Base-by-base conservation (phyloP, 495 filamentous ascomycete genomes). In the Cercophora sp. region DNA sequence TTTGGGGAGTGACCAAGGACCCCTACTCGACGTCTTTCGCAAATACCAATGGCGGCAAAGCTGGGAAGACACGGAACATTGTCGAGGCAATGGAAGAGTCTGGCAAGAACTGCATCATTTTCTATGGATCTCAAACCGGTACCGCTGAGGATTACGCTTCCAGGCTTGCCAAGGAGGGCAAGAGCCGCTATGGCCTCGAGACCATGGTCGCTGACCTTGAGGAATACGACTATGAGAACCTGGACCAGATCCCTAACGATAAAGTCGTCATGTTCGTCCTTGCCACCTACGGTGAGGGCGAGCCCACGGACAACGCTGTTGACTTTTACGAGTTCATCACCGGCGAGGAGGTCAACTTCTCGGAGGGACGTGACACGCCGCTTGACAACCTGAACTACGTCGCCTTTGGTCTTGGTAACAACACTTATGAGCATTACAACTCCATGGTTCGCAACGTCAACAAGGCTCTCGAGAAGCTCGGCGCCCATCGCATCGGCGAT, bases 381-480 rank as follows among this genome's bases (percentile, higher is more conserved):
- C 82, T 99, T 15, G 80, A 74, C 25, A 89, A 89, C 54, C 78
- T 99, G 61, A 92, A 91, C 67, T 99, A 89, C 62, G 88, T 99
- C 62, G 79, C 92, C 36, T 99, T 99, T 66, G 93, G 93, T 62
- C 81, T 99, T 9, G 93, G 93, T 56, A 88, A 99, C 78, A 99
- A 99, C 74, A 99, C 93, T 22, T 99, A 99, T 59, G 93, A 99
- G 62, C 94, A 99, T 75, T 99, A 97, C 79, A 96, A 99, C 72
- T 85, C 88, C 31, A 96, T 99, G 89, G 92, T 99, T 51, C 89
- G 93, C 53, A 86, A 89, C 53, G 83, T 96, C 51, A 82, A 95
- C 68, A 80, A 84, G 56, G 85, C 85, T 27, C 72, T 99, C 39
- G 71, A 79, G 57, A 91, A 88, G 60, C 75, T 91, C 23, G 93